Evolutionary conservation across 495 filamentous ascomycete genomes (phyloP).

Genomic region (Pyronema domesticum): DNA sequence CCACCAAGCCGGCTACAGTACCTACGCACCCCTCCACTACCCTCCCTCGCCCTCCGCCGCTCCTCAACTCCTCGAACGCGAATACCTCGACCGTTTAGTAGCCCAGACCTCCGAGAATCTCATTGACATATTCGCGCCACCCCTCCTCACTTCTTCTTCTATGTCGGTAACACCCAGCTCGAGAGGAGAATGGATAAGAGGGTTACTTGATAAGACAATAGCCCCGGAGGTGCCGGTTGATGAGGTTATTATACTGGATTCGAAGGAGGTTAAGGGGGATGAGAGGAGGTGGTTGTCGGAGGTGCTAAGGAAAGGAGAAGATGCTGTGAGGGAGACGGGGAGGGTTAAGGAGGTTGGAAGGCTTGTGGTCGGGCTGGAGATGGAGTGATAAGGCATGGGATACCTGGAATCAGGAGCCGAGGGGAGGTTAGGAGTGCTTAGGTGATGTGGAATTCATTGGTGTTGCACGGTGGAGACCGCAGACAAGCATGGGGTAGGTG

Average conservation of each 20-base stretch:
- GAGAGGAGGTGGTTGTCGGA: constrained; percentile 22
- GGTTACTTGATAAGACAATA: constrained; percentile 18
- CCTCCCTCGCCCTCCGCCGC: constrained; percentile 13
- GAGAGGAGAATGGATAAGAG: constrained; percentile 23
- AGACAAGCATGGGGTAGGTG: too few species aligned
- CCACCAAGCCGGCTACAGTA: background rate
- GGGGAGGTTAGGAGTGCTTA: background rate
- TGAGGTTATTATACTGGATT: constrained; percentile 20
- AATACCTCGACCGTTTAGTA: constrained; percentile 23
- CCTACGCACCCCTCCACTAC: background rate
- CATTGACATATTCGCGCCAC: constrained; percentile 25
- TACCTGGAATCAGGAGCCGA: background rate
- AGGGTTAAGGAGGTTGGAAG: constrained; percentile 22
- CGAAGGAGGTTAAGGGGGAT: constrained; percentile 13
- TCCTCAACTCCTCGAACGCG: constrained; percentile 17
- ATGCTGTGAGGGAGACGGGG: constrained; percentile 21
- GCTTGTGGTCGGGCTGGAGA: constrained; percentile 22
- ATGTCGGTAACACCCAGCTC: constrained; percentile 1
- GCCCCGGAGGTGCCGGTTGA: constrained; percentile 9
- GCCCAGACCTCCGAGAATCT: constrained; percentile 24
- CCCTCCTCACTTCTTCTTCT: constrained; percentile 10
- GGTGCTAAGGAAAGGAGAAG: constrained; percentile 20
- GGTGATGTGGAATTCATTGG: too few species aligned
- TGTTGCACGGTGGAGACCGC: too few species aligned
- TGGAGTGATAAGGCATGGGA: constrained; percentile 14